Conservation (phyloP, 1,139 yeast genomes). For the Candida sanyaensis region DNA sequence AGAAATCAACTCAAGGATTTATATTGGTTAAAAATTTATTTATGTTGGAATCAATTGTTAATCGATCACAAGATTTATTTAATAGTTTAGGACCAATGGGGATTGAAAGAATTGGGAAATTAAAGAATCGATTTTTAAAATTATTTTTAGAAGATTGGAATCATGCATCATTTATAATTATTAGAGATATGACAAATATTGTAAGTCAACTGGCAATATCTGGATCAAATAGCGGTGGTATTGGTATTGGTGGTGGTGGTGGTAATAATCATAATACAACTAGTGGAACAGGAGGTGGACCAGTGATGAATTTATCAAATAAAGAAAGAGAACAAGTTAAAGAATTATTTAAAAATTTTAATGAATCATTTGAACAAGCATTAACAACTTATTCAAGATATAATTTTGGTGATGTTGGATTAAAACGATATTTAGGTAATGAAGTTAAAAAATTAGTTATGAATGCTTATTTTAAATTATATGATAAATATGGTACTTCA, state of each 20-base stretch:
- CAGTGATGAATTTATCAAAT: slow-evolving; percentile 36
- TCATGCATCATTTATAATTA: slow-evolving; percentile 68
- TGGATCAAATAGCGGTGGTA: background rate
- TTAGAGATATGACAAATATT: slow-evolving; percentile 63
- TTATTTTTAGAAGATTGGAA: slow-evolving; percentile 85
- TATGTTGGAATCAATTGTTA: slow-evolving; percentile 72
- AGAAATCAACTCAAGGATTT: slow-evolving; percentile 64
- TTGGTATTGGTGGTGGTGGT: too few relatives aligned
- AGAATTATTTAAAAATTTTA: slow-evolving; percentile 81
- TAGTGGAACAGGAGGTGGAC: slow-evolving; percentile 13
- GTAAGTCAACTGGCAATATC: slow-evolving; percentile 19
- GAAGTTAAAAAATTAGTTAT: slow-evolving; percentile 71
- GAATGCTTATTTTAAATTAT: slow-evolving; percentile 83
- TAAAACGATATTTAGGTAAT: slow-evolving; percentile 60
- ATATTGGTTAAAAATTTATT: slow-evolving; percentile 71
- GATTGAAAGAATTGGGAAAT: slow-evolving; percentile 60
- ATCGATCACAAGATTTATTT: slow-evolving; percentile 55
- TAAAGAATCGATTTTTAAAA: slow-evolving; percentile 75
- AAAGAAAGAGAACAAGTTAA: slow-evolving; percentile 85
- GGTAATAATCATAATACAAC: background rate
- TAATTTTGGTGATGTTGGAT: slow-evolving; percentile 63
- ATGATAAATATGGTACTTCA: slow-evolving; percentile 70
- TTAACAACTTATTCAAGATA: slow-evolving; percentile 63
- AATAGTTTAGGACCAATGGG: slow-evolving; percentile 67
- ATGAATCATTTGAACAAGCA: slow-evolving; percentile 79